Evolutionary conservation across 305 asterid genomes (phyloP).

Genomic region (Fraxinus latifolia): DNA sequence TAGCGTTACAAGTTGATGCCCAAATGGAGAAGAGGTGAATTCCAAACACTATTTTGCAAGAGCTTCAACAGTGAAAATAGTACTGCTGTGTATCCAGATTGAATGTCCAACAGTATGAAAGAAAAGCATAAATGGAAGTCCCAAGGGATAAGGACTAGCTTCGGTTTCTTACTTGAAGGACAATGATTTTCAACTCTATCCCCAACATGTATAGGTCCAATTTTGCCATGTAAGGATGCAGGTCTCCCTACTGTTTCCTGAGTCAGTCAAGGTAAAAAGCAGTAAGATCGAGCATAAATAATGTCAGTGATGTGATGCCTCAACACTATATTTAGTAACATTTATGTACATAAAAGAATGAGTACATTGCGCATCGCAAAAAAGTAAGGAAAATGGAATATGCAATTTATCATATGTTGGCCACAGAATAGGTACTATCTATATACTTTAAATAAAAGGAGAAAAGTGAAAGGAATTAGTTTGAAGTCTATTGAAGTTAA

Average conservation of each 20-base stretch:
- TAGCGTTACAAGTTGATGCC: not conserved
- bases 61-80: not conserved
- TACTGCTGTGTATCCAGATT: not conserved
- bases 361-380: not conserved
- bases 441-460: not conserved
- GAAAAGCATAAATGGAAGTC: conserved; percentile 12
- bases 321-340: not conserved
- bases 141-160: conserved; percentile 15
- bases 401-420: not conserved
- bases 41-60: not conserved
- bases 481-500: not conserved
- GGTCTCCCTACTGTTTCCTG: conserved; percentile 40
- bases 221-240: conserved; percentile 23
- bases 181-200: conserved; percentile 29
- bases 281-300: not conserved
- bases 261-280: conserved; percentile 25
- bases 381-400: not conserved
- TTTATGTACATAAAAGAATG: not conserved
- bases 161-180: conserved; percentile 49
- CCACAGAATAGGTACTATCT: not conserved
- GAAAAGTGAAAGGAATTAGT: not conserved
- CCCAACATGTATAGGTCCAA: conserved; percentile 33
- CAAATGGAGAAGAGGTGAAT: not conserved
- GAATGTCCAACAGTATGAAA: conserved; percentile 3
- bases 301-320: not conserved